Conservation (phyloP, 176 grass and related monocot genomes). For the Rhynchospora pubera region DNA sequence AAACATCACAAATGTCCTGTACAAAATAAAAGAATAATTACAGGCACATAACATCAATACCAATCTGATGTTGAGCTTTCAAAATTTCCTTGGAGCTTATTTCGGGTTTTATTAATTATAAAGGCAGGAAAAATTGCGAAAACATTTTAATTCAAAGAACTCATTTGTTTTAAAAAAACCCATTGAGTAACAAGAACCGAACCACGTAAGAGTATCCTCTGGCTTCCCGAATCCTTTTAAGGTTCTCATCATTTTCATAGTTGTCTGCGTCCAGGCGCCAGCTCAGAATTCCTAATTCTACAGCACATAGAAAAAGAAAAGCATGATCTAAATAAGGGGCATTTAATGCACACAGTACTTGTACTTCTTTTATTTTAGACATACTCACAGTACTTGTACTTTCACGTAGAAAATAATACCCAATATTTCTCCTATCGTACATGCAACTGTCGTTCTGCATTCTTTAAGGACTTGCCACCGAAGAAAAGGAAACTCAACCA, state of each 20-base stretch:
- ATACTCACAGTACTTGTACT: background rate
- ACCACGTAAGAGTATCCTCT: slow-evolving; percentile 89
- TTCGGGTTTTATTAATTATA: background rate
- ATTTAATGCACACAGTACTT: background rate
- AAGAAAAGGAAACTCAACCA: background rate
- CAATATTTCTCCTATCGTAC: background rate
- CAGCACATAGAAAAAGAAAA: background rate
- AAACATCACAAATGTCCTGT: slow-evolving; percentile 83
- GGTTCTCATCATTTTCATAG: slow-evolving; percentile 77
- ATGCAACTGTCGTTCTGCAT: background rate
- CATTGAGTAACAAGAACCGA: slow-evolving; percentile 10
- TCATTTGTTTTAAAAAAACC: background rate
- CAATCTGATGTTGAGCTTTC: background rate
- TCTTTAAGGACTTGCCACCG: background rate
- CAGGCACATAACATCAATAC: background rate
- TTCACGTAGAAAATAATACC: background rate
- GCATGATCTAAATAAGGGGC: background rate
- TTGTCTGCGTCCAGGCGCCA: slow-evolving; percentile 66
- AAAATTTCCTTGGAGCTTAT: background rate
- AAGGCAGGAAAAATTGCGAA: background rate
- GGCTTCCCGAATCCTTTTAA: slow-evolving; percentile 92
- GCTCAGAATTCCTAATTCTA: slow-evolving; percentile 79
- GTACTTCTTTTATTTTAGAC: background rate
- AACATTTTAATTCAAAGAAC: slow-evolving; percentile 4
- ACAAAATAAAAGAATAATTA: slow-evolving; percentile 22